Base-by-base conservation (phyloP, 495 filamentous ascomycete species). In the Penicillium canescens region DNA sequence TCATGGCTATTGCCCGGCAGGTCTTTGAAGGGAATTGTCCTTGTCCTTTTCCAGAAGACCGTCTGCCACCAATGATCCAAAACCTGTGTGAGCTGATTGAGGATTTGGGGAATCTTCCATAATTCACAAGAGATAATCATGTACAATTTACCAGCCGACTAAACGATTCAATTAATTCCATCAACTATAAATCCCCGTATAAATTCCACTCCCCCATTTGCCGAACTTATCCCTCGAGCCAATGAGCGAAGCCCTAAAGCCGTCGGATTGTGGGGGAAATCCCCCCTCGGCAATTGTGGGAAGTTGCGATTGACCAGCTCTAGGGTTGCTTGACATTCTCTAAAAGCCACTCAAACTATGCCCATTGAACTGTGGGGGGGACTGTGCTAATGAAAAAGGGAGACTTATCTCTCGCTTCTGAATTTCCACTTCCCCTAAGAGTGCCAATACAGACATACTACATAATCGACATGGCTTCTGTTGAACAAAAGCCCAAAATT, bases 11-110 rank as follows among this genome's bases (percentile, higher is more conserved):
- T 38, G 72, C 75, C 8, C 66, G 77, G 42, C 69, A 75, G 40
- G 66, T 83, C 0, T 65, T 84, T 43, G 63, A 69, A 21, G 60
- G 65, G 5, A 82, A 82, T 60, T 79, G 54, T 20, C 58, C 58
- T 2, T 35, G 75, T 60, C 54, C 58, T 12, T 59, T 52, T 3
- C 63, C 54, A 7, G 54, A 28, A 11, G 61, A 67, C 8, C 54
- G 60, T 21, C 26, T 61, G 28, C 74, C 77, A 26, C 76, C 76
- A 12, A 57, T 80, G 43, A 73, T 79, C 28, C 78, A 82, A 45
- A 85, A 83, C 55, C 64, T 84, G 13, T 71, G 81, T 50, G 59
- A 75, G 18, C 55, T 85, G 53, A 72, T 84, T 57, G 77, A 78
- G 50, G 77, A 80, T 47, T 41, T 81, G 48, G 77, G 76, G 10